Base-by-base conservation (phyloP, 2,329 filamentous ascomycete species). In the Akanthomyces uredinophilus region DNA sequence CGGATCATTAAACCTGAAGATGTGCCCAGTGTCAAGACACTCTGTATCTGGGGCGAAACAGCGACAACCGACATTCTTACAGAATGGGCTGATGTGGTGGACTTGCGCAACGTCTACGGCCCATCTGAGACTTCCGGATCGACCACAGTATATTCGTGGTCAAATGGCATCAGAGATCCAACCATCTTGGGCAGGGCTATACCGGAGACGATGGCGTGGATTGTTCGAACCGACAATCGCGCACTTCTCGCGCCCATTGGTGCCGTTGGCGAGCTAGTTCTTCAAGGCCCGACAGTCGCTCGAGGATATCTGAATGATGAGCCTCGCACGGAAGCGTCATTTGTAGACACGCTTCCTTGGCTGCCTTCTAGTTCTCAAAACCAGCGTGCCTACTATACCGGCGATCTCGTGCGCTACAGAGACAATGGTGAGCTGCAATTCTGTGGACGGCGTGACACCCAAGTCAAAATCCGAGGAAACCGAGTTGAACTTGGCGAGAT, bases 391-490 rank as follows among this genome's bases (percentile, higher is more conserved):
- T 81, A 79, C 65, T 75, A 75, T 57, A 79, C 78, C 3, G 79
- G 78, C 16, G 79, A 81, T 64, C 70, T 81, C 14, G 78, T 70
- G 7, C 69, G 69, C 51, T 78, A 78, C 32, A 68, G 74, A 39
- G 68, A 69, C 0, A 72, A 78, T 55, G 74, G 75, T 3, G 66
- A 68, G 44, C 67, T 81, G 13, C 65, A 74, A 1, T 80, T 76
- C 56, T 68, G 80, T 54, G 81, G 81, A 55, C 74, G 83, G 24
- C 82, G 81, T 65, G 82, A 85, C 65, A 76, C 76, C 0, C 82
- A 85, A 67, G 77, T 85, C 53, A 86, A 86, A 68, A 69, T 85
- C 16, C 75, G 78, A 32, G 85, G 85, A 32, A 83, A 78, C 63
- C 70, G 81, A 56, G 74, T 83, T 57, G 85, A 81, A 70, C 72